Evolutionary conservation across 768 basidiomycete genomes (phyloP).

Genomic region (Lactifluus rugatus): DNA sequence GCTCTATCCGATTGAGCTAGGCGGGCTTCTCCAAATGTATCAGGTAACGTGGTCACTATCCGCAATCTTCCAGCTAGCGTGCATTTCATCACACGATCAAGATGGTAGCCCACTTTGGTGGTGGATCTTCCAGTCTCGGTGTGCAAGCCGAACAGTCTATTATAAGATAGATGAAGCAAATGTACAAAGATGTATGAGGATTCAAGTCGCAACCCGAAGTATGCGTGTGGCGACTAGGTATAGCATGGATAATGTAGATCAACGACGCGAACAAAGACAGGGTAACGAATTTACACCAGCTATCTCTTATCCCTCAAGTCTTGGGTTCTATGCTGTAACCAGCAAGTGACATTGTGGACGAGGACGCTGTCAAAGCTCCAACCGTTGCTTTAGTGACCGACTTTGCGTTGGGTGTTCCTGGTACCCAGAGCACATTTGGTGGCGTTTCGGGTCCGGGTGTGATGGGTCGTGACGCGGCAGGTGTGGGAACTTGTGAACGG

Average conservation of each 20-base stretch:
- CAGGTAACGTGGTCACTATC: neutral
- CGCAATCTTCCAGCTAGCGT: too few species aligned
- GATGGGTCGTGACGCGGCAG: constrained; percentile 46
- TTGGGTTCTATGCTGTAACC: constrained; percentile 19
- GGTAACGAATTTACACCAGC: neutral
- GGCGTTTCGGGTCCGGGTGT: constrained; percentile 40
- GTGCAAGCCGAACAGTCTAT: neutral
- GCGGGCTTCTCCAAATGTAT: constrained; percentile 30
- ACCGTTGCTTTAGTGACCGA: constrained; percentile 7
- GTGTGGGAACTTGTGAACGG: constrained; percentile 73
- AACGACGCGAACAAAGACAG: neutral
- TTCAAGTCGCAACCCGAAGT: neutral
- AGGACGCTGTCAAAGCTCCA: constrained; percentile 14
- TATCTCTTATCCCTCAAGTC: neutral
- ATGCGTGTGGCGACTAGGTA: constrained; percentile 8
- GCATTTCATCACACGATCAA: too few species aligned
- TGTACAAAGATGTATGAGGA: constrained; percentile 1
- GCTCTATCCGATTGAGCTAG: constrained; percentile 63
- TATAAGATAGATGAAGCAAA: constrained; percentile 3
- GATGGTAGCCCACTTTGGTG: too few species aligned
- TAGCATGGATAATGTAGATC: constrained; percentile 8
- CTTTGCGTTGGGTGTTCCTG: constrained; percentile 12
- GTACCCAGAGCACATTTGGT: constrained; percentile 17
- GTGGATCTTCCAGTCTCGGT: neutral
- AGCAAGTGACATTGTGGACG: constrained; percentile 15